Conservation (phyloP, 2,329 filamentous ascomycete species). For the Byssothecium circinans region DNA sequence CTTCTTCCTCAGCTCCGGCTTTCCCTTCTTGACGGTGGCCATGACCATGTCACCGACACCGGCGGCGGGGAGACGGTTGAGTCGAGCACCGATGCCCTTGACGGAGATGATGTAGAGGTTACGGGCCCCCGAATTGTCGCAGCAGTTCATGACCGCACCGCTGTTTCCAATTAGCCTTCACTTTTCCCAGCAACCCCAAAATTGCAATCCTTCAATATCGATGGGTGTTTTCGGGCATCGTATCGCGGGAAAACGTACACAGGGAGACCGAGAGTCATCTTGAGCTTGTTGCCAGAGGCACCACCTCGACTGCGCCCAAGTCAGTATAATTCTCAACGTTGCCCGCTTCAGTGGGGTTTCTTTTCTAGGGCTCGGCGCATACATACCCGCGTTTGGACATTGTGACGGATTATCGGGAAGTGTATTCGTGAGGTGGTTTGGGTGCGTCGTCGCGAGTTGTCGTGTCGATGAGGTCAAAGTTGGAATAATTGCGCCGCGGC, state of each 20-base stretch:
- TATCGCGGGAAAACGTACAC: slow-evolving; percentile 70
- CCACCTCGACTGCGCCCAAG: slow-evolving; percentile 64
- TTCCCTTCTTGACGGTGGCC: slow-evolving; percentile 99
- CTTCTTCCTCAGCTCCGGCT: slow-evolving; percentile 99
- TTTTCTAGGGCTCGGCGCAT: slow-evolving; percentile 1
- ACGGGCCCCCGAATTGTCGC: slow-evolving; percentile 97
- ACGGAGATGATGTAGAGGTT: slow-evolving; percentile 99
- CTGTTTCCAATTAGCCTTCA: slow-evolving; percentile 53
- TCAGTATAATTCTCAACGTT: slow-evolving; percentile 24
- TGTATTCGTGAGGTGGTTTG: slow-evolving; percentile 19
- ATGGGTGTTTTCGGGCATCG: not conserved
- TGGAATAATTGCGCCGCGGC: slow-evolving; percentile 6
- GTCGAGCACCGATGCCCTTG: slow-evolving; percentile 95
- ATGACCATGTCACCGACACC: slow-evolving; percentile 98
- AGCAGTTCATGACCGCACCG: slow-evolving; percentile 99
- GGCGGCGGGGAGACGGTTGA: slow-evolving; percentile 95
- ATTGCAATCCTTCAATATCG: not conserved
- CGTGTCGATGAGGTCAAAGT: slow-evolving; percentile 10
- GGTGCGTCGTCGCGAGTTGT: slow-evolving; percentile 35
- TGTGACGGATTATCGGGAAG: slow-evolving; percentile 32
- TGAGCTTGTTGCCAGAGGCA: slow-evolving; percentile 99
- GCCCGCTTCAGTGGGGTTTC: not conserved
- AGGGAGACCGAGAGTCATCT: slow-evolving; percentile 99
- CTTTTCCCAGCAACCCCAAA: not conserved
- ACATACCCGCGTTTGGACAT: slow-evolving; percentile 49